phyloP scores from a whole-genome alignment of 768 basidiomycete species.

The Suillus subaureus region DNA sequence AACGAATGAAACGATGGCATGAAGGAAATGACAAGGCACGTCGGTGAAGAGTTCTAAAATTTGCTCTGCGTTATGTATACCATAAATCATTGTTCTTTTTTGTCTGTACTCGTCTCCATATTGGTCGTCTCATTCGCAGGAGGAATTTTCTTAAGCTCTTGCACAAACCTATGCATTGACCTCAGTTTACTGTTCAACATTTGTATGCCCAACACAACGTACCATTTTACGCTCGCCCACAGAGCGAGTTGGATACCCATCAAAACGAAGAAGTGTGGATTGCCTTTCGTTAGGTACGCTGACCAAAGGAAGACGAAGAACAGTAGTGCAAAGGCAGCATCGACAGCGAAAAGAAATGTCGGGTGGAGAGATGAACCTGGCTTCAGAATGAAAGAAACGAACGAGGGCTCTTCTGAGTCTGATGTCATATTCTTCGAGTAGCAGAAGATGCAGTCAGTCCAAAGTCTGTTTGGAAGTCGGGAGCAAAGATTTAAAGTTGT shows the following conservation, averaged over 20 bases:
- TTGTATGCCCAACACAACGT: constrained; percentile 22
- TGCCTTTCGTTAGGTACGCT: constrained; percentile 64
- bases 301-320: constrained; percentile 60
- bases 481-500: background rate
- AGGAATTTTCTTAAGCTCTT: constrained; percentile 53
- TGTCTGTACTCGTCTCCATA: constrained; percentile 17
- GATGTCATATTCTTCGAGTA: constrained; percentile 10
- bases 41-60: constrained; percentile 35
- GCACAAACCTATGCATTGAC: constrained; percentile 56
- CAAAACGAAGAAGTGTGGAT: constrained; percentile 65
- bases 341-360: constrained; percentile 62
- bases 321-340: constrained; percentile 60
- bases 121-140: constrained; percentile 10
- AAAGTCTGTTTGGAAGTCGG: background rate
- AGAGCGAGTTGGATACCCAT: constrained; percentile 66
- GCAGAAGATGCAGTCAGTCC: background rate
- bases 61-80: constrained; percentile 5
- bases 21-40: constrained; percentile 65
- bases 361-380: constrained; percentile 82
- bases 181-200: constrained; percentile 7
- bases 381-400: constrained; percentile 61
- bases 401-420: constrained; percentile 21
- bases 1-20: constrained; percentile 81
- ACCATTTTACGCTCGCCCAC: constrained; percentile 87
- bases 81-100: constrained; percentile 27